phyloP scores from a whole-genome alignment of 257 asterid genomes.

The Scutellaria minor region DNA sequence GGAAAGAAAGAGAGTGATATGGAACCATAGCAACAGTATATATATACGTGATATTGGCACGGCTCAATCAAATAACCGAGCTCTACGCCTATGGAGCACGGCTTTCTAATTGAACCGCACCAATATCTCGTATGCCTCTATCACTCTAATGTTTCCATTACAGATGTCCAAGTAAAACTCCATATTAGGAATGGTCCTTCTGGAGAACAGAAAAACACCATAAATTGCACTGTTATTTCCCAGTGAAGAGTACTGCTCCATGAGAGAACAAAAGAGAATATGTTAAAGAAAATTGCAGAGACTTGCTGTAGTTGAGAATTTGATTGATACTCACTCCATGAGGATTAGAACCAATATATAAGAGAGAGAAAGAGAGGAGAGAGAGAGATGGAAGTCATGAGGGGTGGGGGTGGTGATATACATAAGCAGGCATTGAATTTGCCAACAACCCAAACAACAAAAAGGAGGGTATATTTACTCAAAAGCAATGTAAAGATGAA shows the following conservation, averaged over 20 bases:
- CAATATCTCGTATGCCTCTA: constrained; percentile 67
- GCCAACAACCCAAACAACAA: constrained; percentile 67
- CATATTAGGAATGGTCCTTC: neutral
- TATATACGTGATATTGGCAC: constrained; percentile 94
- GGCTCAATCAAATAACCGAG: constrained; percentile 94
- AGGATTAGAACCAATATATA: constrained; percentile 24
- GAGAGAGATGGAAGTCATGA: neutral
- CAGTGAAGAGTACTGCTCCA: constrained; percentile 8
- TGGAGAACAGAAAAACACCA: constrained; percentile 12
- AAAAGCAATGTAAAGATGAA: constrained; percentile 67
- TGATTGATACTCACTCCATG: constrained; percentile 18
- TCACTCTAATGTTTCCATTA: constrained; percentile 22
- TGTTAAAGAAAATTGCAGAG: constrained; percentile 8
- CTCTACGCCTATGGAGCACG: constrained; percentile 54
- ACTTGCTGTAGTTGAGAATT: constrained; percentile 27
- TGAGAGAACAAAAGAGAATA: constrained; percentile 31
- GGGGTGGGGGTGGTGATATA: constrained; percentile 12
- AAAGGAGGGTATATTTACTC: constrained; percentile 66
- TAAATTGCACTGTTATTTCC: constrained; percentile 8
- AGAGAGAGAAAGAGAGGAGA: constrained; percentile 30
- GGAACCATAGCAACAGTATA: constrained; percentile 17
- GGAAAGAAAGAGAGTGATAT: constrained; percentile 31
- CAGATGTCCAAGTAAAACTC: neutral
- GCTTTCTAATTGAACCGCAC: constrained; percentile 96
- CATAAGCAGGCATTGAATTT: constrained; percentile 58